Evolutionary conservation across 2,329 filamentous ascomycete genomes (phyloP).

Genomic region (Pleurostoma richardsiae): DNA sequence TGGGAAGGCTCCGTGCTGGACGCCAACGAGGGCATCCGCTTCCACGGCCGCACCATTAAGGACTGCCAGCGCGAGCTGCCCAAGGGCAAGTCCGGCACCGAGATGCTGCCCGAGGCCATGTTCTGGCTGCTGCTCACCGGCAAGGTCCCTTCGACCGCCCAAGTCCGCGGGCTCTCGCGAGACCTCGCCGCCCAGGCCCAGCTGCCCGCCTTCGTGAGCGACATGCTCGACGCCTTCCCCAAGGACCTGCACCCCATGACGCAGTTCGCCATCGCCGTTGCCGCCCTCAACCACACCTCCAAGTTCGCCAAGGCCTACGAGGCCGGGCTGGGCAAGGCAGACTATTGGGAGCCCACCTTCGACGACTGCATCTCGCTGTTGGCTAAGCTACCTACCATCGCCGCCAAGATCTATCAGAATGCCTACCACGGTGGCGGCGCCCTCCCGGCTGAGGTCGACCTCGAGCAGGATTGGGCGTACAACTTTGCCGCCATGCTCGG

Average conservation of each 20-base stretch:
- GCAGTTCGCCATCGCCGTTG: constrained; percentile 91
- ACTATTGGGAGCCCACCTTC: constrained; percentile 98
- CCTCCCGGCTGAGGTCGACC: constrained; percentile 71
- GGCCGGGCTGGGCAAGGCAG: constrained; percentile 83
- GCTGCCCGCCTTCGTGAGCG: constrained; percentile 76
- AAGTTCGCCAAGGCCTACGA: constrained; percentile 93
- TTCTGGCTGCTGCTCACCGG: constrained; percentile 98
- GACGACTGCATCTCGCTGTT: constrained; percentile 92
- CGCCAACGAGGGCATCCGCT: constrained; percentile 93
- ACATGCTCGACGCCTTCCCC: constrained; percentile 88
- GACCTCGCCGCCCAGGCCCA: constrained; percentile 82
- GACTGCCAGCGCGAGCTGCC: constrained; percentile 92
- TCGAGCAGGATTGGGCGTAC: constrained; percentile 92
- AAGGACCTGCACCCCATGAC: constrained; percentile 95
- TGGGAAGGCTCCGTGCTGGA: constrained; percentile 98
- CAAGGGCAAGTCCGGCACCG: constrained; percentile 85
- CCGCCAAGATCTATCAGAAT: constrained; percentile 96
- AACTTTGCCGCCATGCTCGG: constrained; percentile 97
- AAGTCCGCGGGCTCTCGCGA: constrained; percentile 77
- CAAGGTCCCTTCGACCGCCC: constrained; percentile 75
- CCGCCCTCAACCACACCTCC: constrained; percentile 91
- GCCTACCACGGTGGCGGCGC: constrained; percentile 70
- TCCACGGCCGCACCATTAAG: constrained; percentile 97
- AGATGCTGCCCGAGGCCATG: constrained; percentile 99
- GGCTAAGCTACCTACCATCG: constrained; percentile 93